Percentiles rank a stretch among this genome's conserved stretches.
Evolutionary conservation across 148 eudicot genomes (phyloP).

Genomic region (Rheum nobile): DNA sequence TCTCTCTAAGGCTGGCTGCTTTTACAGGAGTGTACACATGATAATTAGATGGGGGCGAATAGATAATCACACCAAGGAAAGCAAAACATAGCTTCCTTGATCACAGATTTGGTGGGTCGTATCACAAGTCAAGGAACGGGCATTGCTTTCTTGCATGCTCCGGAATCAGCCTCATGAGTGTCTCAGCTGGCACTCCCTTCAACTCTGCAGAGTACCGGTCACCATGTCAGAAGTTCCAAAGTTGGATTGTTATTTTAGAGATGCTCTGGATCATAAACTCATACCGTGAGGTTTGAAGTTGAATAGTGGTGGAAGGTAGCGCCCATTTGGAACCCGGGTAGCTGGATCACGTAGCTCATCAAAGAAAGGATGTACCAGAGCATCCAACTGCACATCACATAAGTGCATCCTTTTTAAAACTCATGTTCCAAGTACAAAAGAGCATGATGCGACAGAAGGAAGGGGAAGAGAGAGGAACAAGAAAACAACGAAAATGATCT

Average conservation of each 20-base stretch:
- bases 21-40: not conserved
- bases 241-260: not conserved
- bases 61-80: not conserved
- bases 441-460: not conserved
- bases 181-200: constrained; percentile 47
- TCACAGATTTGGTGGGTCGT: not conserved
- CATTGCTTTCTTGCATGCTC: constrained; percentile 60
- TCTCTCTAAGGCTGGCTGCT: not conserved
- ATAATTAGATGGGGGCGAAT: not conserved
- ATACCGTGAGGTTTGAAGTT: constrained; percentile 45
- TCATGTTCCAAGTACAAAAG: not conserved
- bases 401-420: too few species aligned
- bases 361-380: constrained; percentile 46
- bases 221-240: not conserved
- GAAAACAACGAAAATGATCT: not conserved
- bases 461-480: not conserved
- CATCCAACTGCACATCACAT: constrained; percentile 12
- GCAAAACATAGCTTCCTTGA: not conserved
- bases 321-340: constrained; percentile 51
- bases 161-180: constrained; percentile 34
- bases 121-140: constrained; percentile 32
- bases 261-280: not conserved
- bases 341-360: constrained; percentile 54
- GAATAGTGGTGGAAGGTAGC: constrained; percentile 47
- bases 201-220: constrained; percentile 16